phyloP scores from a whole-genome alignment of 2,329 filamentous ascomycete genomes.

The Ilyonectria mors-panacis region DNA sequence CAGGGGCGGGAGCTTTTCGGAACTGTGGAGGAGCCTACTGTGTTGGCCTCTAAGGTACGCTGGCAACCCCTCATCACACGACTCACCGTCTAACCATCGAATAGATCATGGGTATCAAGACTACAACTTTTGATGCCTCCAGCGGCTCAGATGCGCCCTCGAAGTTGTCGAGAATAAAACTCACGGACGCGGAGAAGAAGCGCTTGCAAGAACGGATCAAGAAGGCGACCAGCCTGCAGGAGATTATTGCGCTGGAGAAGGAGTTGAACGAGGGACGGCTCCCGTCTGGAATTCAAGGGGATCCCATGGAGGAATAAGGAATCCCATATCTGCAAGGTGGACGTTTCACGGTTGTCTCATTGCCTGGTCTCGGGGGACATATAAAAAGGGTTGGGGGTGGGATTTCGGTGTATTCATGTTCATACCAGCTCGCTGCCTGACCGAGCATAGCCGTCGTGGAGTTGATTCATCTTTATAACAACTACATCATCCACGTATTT shows the following conservation, averaged over 20 bases:
- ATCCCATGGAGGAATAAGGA: constrained; percentile 73
- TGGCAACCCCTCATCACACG: too few relatives aligned
- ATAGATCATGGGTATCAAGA: constrained; percentile 87
- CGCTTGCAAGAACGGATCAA: constrained; percentile 88
- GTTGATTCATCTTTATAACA: constrained; percentile 23
- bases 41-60: constrained; percentile 79
- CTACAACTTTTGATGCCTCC: constrained; percentile 77
- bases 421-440: constrained; percentile 30
- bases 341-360: constrained; percentile 19
- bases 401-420: constrained; percentile 33
- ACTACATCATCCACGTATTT: constrained; percentile 14
- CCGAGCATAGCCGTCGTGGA: constrained; percentile 23
- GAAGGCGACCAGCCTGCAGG: constrained; percentile 89
- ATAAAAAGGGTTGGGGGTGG: constrained; percentile 35
- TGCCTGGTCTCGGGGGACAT: constrained; percentile 26
- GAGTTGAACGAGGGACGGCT: constrained; percentile 91
- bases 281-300: constrained; percentile 75
- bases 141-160: constrained; percentile 62
- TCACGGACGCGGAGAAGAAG: constrained; percentile 91
- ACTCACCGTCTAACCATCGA: constrained; percentile 26
- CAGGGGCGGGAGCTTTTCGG: constrained; percentile 88
- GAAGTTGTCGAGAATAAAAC: constrained; percentile 83
- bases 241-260: constrained; percentile 92
- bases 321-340: constrained; percentile 7
- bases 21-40: constrained; percentile 81